Conservation (phyloP, 768 basidiomycete genomes). For the Tulasnella sp. region DNA sequence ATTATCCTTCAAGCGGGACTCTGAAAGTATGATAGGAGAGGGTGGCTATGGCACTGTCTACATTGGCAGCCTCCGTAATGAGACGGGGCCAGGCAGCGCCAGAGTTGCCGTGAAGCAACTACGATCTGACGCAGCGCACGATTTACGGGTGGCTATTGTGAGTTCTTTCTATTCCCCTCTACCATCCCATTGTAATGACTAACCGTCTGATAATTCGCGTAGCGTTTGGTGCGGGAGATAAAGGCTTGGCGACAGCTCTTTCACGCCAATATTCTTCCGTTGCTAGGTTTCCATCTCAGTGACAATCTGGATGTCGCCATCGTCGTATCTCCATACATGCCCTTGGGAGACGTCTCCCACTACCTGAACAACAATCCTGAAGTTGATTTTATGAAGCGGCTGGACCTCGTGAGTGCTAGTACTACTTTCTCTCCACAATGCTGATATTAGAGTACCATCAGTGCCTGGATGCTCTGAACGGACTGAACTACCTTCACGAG, state of each 20-base stretch:
- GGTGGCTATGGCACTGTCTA: slow-evolving; percentile 6
- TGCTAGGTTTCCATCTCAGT: slow-evolving; percentile 5
- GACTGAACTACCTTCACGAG: too few relatives aligned
- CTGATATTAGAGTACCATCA: too few relatives aligned
- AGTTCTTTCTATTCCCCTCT: background rate
- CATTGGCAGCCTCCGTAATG: background rate
- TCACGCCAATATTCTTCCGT: slow-evolving; percentile 4
- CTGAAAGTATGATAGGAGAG: background rate
- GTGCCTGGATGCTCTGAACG: too few relatives aligned
- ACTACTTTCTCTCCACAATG: too few relatives aligned
- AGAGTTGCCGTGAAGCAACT: slow-evolving; percentile 5
- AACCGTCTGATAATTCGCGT: background rate
- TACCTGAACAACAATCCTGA: too few relatives aligned
- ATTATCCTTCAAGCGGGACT: background rate
- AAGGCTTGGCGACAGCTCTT: background rate
- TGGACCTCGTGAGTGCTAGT: too few relatives aligned
- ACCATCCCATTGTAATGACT: background rate
- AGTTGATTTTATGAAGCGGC: too few relatives aligned
- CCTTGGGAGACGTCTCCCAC: background rate
- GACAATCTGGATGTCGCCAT: background rate
- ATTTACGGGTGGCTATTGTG: slow-evolving; percentile 1
- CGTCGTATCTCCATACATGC: background rate
- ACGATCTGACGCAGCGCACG: background rate
- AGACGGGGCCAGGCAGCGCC: background rate
- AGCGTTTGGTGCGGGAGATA: slow-evolving; percentile 5